These are phyloP conservation scores for Hypoxylon sp. DNA, from an alignment of 2,329 filamentous ascomycete species.

Conservation along the genomic window DNA sequence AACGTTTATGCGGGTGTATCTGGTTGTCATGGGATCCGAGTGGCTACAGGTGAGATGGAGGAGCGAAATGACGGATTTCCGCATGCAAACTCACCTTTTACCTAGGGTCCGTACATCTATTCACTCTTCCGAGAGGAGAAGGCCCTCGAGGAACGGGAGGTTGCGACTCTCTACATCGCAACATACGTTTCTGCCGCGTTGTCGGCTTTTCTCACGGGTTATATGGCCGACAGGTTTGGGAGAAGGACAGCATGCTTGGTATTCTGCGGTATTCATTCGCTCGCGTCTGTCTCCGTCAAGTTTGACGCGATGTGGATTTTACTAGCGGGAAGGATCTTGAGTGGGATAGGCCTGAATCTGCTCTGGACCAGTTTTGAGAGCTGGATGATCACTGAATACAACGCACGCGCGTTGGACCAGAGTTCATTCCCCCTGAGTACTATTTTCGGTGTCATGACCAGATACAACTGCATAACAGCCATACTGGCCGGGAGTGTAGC, in stretches of 20 bases:
- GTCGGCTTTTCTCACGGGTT: conserved; percentile 61
- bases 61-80: background rate
- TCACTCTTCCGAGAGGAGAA: conserved; percentile 51
- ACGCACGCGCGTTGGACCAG: conserved; percentile 58
- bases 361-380: conserved; percentile 71
- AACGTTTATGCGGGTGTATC: conserved; percentile 56
- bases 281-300: conserved; percentile 64
- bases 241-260: conserved; percentile 65
- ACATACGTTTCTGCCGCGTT: conserved; percentile 61
- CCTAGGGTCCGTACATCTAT: conserved; percentile 50
- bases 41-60: conserved; percentile 60
- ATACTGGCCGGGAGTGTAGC: conserved; percentile 63
- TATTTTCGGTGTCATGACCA: conserved; percentile 65
- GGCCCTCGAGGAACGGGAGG: conserved; percentile 46
- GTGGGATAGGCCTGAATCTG: conserved; percentile 67
- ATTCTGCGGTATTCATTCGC: conserved; percentile 66
- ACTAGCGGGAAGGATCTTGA: conserved; percentile 65
- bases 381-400: conserved; percentile 71
- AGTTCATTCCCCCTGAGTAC: conserved; percentile 57
- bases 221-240: conserved; percentile 63
- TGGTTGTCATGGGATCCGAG: conserved; percentile 63
- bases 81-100: conserved; percentile 15
- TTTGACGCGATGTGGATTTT: conserved; percentile 57
- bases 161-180: conserved; percentile 58
- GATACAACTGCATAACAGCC: conserved; percentile 64